Evolutionary conservation across 352 stramenopile genomes (phyloP).

Genomic region (Blastocystis sp.): DNA sequence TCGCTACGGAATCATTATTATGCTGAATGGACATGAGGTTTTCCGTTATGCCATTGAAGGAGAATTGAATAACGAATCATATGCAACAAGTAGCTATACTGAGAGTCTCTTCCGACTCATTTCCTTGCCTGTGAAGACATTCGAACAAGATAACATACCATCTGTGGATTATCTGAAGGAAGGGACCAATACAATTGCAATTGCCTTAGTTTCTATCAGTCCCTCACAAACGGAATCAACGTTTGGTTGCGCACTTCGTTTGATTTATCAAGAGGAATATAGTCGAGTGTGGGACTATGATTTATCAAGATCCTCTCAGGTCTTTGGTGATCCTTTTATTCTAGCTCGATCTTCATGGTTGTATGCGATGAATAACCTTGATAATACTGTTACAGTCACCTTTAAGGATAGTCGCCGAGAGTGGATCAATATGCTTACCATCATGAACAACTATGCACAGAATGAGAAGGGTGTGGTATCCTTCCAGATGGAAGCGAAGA

Average conservation of each 20-base stretch:
- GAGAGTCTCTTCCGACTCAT: background rate
- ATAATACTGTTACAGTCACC: background rate
- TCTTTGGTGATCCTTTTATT: background rate
- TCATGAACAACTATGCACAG: background rate
- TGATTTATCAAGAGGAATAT: background rate
- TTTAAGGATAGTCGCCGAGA: background rate
- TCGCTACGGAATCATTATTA: background rate
- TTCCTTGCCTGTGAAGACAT: background rate
- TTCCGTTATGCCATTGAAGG: background rate
- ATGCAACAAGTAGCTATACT: background rate
- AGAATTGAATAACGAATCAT: background rate
- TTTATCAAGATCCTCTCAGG: background rate
- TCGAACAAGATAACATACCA: background rate
- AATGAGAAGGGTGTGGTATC: background rate
- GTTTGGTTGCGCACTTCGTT: slow-evolving; percentile 25
- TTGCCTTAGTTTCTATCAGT: background rate
- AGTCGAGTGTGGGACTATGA: slow-evolving; percentile 12
- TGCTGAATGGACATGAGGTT: slow-evolving; percentile 24
- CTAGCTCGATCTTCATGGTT: background rate
- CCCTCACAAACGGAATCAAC: background rate
- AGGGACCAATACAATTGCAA: background rate
- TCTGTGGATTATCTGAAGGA: background rate
- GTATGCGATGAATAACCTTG: background rate
- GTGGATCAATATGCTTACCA: background rate
- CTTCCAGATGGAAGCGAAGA: background rate